Percentiles rank a stretch among this genome's conserved stretches.
Evolutionary conservation across 2,329 filamentous ascomycete genomes (phyloP).

Genomic region (Falciphora oryzae): DNA sequence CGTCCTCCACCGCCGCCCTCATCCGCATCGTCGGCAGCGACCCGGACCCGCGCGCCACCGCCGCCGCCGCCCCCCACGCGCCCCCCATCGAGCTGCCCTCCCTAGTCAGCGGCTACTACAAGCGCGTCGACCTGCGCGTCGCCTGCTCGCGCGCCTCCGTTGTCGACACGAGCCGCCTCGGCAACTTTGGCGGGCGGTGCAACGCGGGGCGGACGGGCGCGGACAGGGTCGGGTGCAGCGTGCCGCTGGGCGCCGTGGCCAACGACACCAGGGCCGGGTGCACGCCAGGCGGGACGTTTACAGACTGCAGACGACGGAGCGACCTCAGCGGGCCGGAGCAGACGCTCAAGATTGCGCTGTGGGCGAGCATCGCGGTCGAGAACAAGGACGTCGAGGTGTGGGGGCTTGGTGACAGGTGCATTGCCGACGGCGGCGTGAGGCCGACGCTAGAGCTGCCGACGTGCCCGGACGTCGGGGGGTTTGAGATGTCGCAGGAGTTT

Average conservation of each 20-base stretch:
- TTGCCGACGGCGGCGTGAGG: not conserved
- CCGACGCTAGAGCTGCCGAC: not conserved
- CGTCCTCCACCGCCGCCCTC: too few species aligned
- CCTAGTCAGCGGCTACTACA: not conserved
- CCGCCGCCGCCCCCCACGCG: too few species aligned
- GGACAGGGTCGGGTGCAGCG: not conserved
- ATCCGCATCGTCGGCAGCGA: not conserved
- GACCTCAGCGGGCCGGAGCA: not conserved
- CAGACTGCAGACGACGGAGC: not conserved
- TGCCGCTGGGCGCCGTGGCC: not conserved
- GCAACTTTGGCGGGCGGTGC: not conserved
- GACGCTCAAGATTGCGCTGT: conserved; percentile 3
- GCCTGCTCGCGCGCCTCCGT: not conserved
- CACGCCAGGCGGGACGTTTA: not conserved
- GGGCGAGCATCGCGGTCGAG: not conserved
- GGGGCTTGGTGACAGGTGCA: not conserved
- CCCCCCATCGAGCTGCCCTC: not conserved
- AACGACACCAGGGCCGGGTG: not conserved
- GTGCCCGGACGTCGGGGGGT: not conserved
- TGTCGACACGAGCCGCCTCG: not conserved
- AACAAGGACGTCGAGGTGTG: not conserved
- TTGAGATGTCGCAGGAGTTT: conserved; percentile 3
- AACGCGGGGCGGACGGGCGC: not conserved
- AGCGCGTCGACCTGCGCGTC: not conserved
- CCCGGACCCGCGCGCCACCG: not conserved